Evolutionary conservation across 768 basidiomycete genomes (phyloP), one percentile per base, ranked within the genome.

Genomic region (Asterophora parasitica): DNA sequence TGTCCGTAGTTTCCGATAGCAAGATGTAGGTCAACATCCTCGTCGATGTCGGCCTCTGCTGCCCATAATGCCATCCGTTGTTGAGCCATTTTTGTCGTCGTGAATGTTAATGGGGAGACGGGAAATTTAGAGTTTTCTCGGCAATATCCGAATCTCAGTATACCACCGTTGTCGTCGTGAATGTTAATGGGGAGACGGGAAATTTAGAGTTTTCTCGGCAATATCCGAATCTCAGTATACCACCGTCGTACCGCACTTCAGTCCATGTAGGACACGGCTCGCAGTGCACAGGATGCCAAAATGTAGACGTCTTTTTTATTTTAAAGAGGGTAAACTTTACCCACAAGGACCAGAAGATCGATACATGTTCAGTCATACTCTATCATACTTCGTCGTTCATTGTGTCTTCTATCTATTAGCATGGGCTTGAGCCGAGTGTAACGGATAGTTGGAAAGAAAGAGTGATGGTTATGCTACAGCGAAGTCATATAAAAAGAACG

Each of bases 1-100:
- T 81, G 83, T n/a, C 79, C 82, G 57, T 83, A 85, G 59, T 70
- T 82, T 50, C 79, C 84, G 50, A 85, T 78, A 10, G 81, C 78
- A 44, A 86, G 72, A 52, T 75, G 78, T 37, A 89, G 72, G 57
- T 88, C 85, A 31, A 84, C 83, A 58, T 88, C 89, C 49, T 89
- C 86, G 52, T 91, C 89, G 50, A 88, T 73, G 58, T 91, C 89
- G 5, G 79, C 76, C 57, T 91, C 88, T 6, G 83, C 73, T n/a
- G 79, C 79, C 87, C 88, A 90, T 17, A 88, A 58, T 26, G 82
- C 73, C 47, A 79, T 78, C 27, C 86, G 78, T 66, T 83, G 85
- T 67, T 81, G 77, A 39, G 79, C 68, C 75, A 83, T 81, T 63
- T 62, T 62, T 44, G 47, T 42, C 52, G 45, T 34, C 42, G 44